A percentile compares a stretch with the other conserved stretches of the same genome.
These are phyloP conservation scores for Curvularia sp. DNA, from an alignment of 2,329 filamentous ascomycete species.

Conservation along the genomic window DNA sequence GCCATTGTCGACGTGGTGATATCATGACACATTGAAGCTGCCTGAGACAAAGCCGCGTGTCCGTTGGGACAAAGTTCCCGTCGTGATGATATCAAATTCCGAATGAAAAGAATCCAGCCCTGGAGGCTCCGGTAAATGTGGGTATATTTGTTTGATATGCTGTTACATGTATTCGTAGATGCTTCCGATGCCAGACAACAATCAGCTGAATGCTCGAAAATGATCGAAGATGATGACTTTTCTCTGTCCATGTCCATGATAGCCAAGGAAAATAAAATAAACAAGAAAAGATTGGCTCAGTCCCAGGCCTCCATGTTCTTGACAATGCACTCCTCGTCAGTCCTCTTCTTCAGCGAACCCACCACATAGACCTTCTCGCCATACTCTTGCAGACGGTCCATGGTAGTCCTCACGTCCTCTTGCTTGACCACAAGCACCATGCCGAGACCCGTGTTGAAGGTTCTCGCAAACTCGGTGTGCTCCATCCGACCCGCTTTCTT, in stretches of 20 bases:
- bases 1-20: constrained; percentile 10
- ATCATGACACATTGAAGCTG: background rate
- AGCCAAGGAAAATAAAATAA: background rate
- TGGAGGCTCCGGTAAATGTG: constrained; percentile 15
- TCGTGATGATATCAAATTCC: background rate
- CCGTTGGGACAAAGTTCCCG: background rate
- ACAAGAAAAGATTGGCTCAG: constrained; percentile 25
- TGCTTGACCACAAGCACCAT: constrained; percentile 86
- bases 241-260: constrained; percentile 1
- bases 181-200: constrained; percentile 12
- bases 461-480: constrained; percentile 81
- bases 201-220: background rate
- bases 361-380: constrained; percentile 82
- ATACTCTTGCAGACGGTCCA: constrained; percentile 65
- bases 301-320: constrained; percentile 63
- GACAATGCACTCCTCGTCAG: constrained; percentile 64
- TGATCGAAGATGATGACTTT: background rate
- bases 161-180: constrained; percentile 10
- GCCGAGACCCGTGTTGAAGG: constrained; percentile 93
- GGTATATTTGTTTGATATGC: constrained; percentile 21
- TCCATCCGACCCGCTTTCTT: constrained; percentile 74
- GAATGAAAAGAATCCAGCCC: background rate
- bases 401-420: constrained; percentile 67
- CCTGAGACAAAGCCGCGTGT: constrained; percentile 9
- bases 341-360: constrained; percentile 71